Evolutionary conservation across 176 grass and related monocot genomes (phyloP).

Genomic region (Eragrostis curvula): DNA sequence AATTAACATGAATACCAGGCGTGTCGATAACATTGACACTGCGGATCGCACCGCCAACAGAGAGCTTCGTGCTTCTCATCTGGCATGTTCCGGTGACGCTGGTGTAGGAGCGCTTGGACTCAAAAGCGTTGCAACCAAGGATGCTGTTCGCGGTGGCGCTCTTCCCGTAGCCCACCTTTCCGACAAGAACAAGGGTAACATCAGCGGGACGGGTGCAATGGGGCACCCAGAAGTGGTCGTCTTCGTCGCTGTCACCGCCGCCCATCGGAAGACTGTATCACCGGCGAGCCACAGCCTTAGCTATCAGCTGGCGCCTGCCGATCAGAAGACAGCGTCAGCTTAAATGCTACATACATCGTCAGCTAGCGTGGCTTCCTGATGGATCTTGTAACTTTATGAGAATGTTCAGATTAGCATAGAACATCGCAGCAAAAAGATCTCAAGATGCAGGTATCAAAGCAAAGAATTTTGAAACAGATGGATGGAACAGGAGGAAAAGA

Average conservation of each 20-base stretch:
- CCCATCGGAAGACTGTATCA: neutral
- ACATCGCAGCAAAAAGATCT: too few relatives aligned
- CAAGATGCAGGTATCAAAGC: too few relatives aligned
- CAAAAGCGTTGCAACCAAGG: conserved; percentile 36
- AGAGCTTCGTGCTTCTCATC: conserved; percentile 35
- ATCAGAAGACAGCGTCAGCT: too few relatives aligned
- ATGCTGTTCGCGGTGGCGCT: conserved; percentile 57
- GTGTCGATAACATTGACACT: conserved; percentile 59
- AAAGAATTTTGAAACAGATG: too few relatives aligned
- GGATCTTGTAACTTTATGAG: too few relatives aligned
- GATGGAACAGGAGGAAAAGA: too few relatives aligned
- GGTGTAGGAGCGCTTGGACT: neutral
- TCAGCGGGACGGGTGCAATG: neutral
- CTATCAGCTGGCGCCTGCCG: too few relatives aligned
- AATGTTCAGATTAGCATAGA: too few relatives aligned
- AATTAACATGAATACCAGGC: conserved; percentile 23
- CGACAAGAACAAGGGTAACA: conserved; percentile 43
- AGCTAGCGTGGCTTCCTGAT: too few relatives aligned
- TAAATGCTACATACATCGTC: too few relatives aligned
- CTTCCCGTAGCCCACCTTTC: conserved; percentile 53
- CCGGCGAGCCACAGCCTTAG: too few relatives aligned
- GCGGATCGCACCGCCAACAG: conserved; percentile 21
- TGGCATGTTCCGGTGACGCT: conserved; percentile 43
- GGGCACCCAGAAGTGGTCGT: neutral
- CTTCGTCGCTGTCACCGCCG: neutral